Evolutionary conservation across 257 asterid species (phyloP).

Genomic region (Salvia splendens): DNA sequence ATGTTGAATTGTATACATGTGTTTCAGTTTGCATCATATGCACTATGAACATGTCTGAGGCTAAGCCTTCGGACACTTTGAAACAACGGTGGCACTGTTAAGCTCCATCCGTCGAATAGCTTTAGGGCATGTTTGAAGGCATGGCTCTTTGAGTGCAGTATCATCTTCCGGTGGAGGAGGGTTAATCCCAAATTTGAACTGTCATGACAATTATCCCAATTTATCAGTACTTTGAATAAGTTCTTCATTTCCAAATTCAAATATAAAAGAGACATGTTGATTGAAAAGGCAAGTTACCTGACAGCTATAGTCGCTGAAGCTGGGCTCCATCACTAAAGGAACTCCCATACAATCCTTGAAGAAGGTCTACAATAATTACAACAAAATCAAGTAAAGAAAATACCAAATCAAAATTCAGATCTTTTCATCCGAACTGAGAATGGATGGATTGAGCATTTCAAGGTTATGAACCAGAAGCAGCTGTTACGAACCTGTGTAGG

Average conservation of each 20-base stretch:
- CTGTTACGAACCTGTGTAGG: constrained; percentile 76
- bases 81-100: constrained; percentile 19
- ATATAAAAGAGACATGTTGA: constrained; percentile 3
- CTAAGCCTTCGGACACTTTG: constrained; percentile 62
- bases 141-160: constrained; percentile 64
- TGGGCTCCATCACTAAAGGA: constrained; percentile 82
- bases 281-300: constrained; percentile 49
- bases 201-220: constrained; percentile 19
- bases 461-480: background rate
- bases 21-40: background rate
- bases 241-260: background rate
- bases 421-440: background rate
- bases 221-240: background rate
- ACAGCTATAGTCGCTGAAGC: constrained; percentile 77
- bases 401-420: background rate
- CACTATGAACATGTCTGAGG: background rate
- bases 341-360: constrained; percentile 87
- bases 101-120: constrained; percentile 52
- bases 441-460: background rate
- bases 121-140: constrained; percentile 72
- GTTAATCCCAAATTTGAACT: constrained; percentile 79
- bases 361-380: constrained; percentile 45
- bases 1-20: background rate
- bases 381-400: background rate
- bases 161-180: constrained; percentile 68